phyloP scores from a whole-genome alignment of 1,139 yeast species.

The Magnusiomyces sp. region DNA sequence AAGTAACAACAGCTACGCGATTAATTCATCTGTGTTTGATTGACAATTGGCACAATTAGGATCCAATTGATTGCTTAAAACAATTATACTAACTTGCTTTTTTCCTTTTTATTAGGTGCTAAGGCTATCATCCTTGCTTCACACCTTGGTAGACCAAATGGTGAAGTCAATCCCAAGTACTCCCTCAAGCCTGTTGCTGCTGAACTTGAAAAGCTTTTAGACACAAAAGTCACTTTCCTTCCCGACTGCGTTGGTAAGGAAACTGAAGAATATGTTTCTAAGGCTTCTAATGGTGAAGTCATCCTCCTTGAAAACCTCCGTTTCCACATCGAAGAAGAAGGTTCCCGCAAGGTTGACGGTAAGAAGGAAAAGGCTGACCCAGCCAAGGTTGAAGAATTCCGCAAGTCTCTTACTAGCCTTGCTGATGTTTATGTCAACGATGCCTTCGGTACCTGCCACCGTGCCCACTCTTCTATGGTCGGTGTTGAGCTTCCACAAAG shows the following conservation, averaged over 20 bases:
- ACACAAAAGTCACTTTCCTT: conserved; percentile 65
- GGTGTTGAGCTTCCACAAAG: conserved; percentile 88
- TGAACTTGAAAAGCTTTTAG: conserved; percentile 70
- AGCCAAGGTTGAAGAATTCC: conserved; percentile 74
- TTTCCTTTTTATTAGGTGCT: conserved; percentile 35
- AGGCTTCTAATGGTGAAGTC: conserved; percentile 61
- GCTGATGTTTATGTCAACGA: conserved; percentile 96
- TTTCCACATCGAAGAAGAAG: conserved; percentile 95
- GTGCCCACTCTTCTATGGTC: conserved; percentile 98
- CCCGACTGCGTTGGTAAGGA: conserved; percentile 82
- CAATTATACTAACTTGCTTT: background rate
- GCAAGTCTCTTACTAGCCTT: conserved; percentile 74
- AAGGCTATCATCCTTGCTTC: conserved; percentile 86
- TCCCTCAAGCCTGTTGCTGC: conserved; percentile 86
- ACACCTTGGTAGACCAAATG: conserved; percentile 97
- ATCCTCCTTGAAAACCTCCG: conserved; percentile 91
- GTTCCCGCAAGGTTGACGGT: conserved; percentile 83
- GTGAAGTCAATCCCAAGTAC: conserved; percentile 72
- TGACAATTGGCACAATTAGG: too few species aligned
- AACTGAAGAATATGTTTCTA: conserved; percentile 67
- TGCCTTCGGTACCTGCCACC: conserved; percentile 98
- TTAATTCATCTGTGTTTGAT: background rate
- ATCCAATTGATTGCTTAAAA: too few species aligned
- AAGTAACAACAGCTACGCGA: conserved; percentile 3
- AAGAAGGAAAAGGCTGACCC: conserved; percentile 82